These are phyloP conservation scores for Apiospora sp. DNA, from an alignment of 2,329 filamentous ascomycete species.

Conservation along the genomic window DNA sequence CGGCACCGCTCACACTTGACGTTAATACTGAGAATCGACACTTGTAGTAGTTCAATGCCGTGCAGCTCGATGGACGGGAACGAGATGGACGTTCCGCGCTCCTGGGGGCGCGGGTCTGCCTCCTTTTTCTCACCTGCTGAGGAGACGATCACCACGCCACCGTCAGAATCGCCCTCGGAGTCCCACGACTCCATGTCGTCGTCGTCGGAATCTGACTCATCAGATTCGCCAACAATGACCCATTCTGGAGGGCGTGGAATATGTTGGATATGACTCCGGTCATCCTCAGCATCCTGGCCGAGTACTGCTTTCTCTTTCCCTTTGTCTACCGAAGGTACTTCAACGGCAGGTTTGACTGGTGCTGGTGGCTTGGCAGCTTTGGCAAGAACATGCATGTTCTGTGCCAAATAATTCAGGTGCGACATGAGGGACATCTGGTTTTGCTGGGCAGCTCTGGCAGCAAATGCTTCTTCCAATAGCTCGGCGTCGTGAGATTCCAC, in stretches of 20 bases:
- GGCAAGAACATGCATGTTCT: conserved; percentile 74
- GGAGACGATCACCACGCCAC: conserved; percentile 51
- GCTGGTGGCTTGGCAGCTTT: conserved; percentile 54
- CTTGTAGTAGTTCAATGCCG: conserved; percentile 77
- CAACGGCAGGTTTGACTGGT: conserved; percentile 30
- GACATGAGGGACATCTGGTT: conserved; percentile 72
- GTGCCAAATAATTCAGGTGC: conserved; percentile 77
- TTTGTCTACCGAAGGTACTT: conserved; percentile 31
- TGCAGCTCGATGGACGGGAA: conserved; percentile 81
- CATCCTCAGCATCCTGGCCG: conserved; percentile 44
- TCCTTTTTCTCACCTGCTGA: conserved; percentile 36
- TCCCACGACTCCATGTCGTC: conserved; percentile 50
- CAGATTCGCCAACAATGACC: conserved; percentile 56
- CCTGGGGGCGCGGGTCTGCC: conserved; percentile 54
- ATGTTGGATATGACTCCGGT: conserved; percentile 71
- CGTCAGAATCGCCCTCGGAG: conserved; percentile 49
- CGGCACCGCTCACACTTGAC: conserved; percentile 84
- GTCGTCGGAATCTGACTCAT: conserved; percentile 52
- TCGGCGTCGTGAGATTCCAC: conserved; percentile 67
- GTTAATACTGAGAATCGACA: conserved; percentile 71
- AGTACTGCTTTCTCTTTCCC: conserved; percentile 30
- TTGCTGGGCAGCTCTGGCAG: conserved; percentile 62
- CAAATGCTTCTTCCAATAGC: conserved; percentile 71
- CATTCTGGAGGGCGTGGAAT: conserved; percentile 84
- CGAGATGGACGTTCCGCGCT: conserved; percentile 78